Percentiles rank a stretch among this genome's conserved stretches.
Conservation (phyloP, 2,329 filamentous ascomycete genomes). For the Myriosclerotinia duriaeana region DNA sequence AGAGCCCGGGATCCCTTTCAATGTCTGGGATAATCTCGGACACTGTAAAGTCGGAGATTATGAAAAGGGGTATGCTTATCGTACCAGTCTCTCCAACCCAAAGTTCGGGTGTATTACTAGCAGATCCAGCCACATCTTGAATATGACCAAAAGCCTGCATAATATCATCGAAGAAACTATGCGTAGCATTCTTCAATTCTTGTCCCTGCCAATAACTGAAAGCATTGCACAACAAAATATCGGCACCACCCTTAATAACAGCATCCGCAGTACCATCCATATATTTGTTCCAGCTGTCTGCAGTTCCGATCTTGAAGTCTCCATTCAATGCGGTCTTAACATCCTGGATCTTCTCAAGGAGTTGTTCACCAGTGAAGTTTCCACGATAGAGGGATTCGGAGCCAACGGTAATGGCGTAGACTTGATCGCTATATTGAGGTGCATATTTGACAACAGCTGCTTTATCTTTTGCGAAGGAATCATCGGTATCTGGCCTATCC, state of each 20-base stretch:
- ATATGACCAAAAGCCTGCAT: conserved; percentile 62
- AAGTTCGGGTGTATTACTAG: conserved; percentile 56
- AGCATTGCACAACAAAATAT: conserved; percentile 64
- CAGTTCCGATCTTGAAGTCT: conserved; percentile 61
- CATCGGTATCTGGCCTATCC: conserved; percentile 59
- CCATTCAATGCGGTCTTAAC: conserved; percentile 56
- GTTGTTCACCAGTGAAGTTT: conserved; percentile 60
- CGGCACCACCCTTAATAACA: conserved; percentile 55
- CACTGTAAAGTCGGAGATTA: neutral
- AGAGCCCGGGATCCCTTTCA: neutral
- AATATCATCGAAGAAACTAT: conserved; percentile 67
- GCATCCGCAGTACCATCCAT: conserved; percentile 66
- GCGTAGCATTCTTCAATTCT: conserved; percentile 53
- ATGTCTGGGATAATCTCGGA: too few species aligned
- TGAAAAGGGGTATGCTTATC: neutral
- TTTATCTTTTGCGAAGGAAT: conserved; percentile 61
- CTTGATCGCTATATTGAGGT: conserved; percentile 53
- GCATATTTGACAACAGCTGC: conserved; percentile 54
- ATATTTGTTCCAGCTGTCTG: conserved; percentile 73
- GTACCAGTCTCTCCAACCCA: conserved; percentile 66
- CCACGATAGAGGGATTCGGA: conserved; percentile 70
- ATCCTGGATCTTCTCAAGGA: conserved; percentile 61
- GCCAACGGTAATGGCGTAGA: conserved; percentile 69
- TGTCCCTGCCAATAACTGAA: conserved; percentile 73
- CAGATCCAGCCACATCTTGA: conserved; percentile 55